Percentiles rank a stretch among this genome's conserved stretches.
These are phyloP conservation scores for Solanum infundibuliforme DNA, from an alignment of 257 asterid genomes.

Conservation along the genomic window DNA sequence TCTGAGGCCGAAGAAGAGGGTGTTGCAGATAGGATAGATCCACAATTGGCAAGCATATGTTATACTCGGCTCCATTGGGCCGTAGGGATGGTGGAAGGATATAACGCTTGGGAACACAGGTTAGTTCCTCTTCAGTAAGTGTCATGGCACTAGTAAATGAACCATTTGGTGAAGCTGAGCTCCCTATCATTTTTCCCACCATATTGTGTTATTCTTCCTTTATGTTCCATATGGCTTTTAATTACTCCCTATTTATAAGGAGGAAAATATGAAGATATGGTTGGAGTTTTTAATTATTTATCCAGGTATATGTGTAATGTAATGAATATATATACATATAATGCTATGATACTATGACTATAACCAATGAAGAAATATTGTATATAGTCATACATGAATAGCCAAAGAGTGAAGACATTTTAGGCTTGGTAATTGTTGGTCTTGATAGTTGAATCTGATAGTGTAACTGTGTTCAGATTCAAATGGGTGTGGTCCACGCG, in stretches of 20 bases:
- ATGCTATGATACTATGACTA: not conserved
- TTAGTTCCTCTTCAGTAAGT: slow-evolving; percentile 23
- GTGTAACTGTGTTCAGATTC: not conserved
- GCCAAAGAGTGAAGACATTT: not conserved
- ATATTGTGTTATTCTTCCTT: not conserved
- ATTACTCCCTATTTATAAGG: not conserved
- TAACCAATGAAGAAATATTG: not conserved
- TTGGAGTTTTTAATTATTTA: not conserved
- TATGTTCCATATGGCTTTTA: not conserved
- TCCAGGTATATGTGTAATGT: not conserved
- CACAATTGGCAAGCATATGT: slow-evolving; percentile 23
- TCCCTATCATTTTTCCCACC: not conserved
- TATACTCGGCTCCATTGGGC: slow-evolving; percentile 12
- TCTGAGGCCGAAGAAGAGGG: slow-evolving; percentile 17
- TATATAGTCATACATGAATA: not conserved
- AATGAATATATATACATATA: not conserved
- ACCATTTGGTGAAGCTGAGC: not conserved
- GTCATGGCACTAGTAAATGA: slow-evolving; percentile 30
- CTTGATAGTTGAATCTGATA: not conserved
- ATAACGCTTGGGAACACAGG: slow-evolving; percentile 24
- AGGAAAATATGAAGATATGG: not conserved
- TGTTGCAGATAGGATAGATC: slow-evolving; percentile 11
- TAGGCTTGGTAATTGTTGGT: not conserved
- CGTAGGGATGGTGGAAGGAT: slow-evolving; percentile 38
- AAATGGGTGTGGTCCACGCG: not conserved